A percentile compares a stretch with the other conserved stretches of the same genome.
phyloP scores from a whole-genome alignment of 768 basidiomycete genomes.

The Suillus brevipes region DNA sequence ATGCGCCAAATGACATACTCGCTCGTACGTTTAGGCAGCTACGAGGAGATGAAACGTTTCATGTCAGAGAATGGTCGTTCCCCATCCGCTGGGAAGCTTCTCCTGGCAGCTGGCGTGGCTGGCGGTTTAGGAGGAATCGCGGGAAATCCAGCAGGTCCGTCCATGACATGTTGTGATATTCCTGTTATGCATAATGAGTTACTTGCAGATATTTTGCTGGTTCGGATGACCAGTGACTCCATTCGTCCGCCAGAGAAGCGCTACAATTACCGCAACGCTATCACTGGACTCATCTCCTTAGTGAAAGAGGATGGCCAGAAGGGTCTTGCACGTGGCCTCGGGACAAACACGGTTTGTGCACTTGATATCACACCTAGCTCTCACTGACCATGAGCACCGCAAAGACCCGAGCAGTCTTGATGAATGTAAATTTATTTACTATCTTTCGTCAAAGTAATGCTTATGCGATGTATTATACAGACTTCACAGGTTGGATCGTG shows the following conservation, averaged over 20 bases:
- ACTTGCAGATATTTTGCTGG: conserved; percentile 64
- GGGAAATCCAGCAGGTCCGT: conserved; percentile 78
- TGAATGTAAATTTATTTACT: conserved; percentile 57
- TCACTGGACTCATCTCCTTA: conserved; percentile 67
- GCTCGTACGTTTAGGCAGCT: conserved; percentile 78
- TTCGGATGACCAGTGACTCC: conserved; percentile 88
- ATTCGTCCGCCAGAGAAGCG: conserved; percentile 70
- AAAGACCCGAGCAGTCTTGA: conserved; percentile 63
- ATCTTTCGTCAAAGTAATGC: not conserved
- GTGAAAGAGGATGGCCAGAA: conserved; percentile 67
- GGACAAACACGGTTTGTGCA: conserved; percentile 67
- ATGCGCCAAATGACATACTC: conserved; percentile 92
- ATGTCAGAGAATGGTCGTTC: conserved; percentile 47
- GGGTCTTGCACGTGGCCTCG: conserved; percentile 72
- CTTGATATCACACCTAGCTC: not conserved
- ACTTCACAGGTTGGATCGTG: conserved; percentile 84
- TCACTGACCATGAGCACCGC: conserved; percentile 11
- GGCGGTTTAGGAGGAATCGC: conserved; percentile 82
- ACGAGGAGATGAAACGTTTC: conserved; percentile 71
- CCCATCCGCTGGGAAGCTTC: conserved; percentile 52
- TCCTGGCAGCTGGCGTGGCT: conserved; percentile 67
- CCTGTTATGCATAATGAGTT: conserved; percentile 1
- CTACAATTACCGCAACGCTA: conserved; percentile 78
- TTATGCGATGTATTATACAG: conserved; percentile 33
- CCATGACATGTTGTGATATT: not conserved